Evolutionary conservation across 192 early-diverging fungal genomes (phyloP).

Genomic region (Gigaspora rosea): DNA sequence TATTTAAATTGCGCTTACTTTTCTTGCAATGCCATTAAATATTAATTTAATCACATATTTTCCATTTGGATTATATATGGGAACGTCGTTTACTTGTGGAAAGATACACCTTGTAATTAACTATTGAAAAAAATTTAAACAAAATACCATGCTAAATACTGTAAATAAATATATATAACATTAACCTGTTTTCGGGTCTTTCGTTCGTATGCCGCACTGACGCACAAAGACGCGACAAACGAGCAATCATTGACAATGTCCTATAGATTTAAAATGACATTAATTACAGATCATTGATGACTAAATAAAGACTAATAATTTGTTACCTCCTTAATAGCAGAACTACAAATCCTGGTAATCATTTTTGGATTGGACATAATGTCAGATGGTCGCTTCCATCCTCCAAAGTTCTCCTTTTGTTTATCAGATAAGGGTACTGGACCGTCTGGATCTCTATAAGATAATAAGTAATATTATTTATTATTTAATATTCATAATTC

Average conservation of each 20-base stretch:
- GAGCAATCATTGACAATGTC: constrained; percentile 95
- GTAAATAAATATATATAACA: not conserved
- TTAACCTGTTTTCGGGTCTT: constrained; percentile 68
- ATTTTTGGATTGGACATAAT: constrained; percentile 70
- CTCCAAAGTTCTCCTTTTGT: constrained; percentile 71
- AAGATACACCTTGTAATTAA: constrained; percentile 85
- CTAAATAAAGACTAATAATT: not conserved
- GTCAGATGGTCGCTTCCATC: constrained; percentile 81
- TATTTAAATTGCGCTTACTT: constrained; percentile 50
- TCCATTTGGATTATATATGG: constrained; percentile 82
- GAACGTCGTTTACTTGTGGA: constrained; percentile 76
- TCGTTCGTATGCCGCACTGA: constrained; percentile 77
- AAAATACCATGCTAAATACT: not conserved
- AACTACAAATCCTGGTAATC: constrained; percentile 67
- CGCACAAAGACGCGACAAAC: constrained; percentile 90
- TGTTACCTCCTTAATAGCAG: constrained; percentile 60
- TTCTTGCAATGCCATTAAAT: constrained; percentile 83
- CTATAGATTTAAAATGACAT: constrained; percentile 12
- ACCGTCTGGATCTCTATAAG: constrained; percentile 74
- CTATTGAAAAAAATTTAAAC: constrained; percentile 33
- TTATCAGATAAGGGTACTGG: constrained; percentile 68
- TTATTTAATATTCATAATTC: constrained; percentile 31
- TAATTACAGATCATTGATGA: not conserved
- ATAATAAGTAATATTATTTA: constrained; percentile 35
- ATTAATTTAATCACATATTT: constrained; percentile 87